Conservation (phyloP, 2,329 filamentous ascomycete genomes). For the Fusarium nelsonii region DNA sequence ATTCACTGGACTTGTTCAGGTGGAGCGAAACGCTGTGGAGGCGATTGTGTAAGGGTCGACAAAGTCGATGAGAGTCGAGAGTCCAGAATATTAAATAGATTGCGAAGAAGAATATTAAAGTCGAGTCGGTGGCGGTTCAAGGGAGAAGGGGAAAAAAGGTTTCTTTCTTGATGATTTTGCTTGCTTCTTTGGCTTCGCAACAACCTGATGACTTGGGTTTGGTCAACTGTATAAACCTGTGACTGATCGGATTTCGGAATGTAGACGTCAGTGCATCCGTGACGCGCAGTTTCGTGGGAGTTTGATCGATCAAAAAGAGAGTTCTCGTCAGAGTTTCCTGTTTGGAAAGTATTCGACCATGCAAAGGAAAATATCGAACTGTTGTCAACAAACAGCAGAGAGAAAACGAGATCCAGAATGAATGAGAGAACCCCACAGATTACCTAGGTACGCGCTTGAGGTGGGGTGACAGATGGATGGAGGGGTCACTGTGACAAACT, state of each 20-base stretch:
- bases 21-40: constrained; percentile 40
- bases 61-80: not conserved
- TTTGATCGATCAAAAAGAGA: not conserved
- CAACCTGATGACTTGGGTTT: constrained; percentile 18
- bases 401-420: not conserved
- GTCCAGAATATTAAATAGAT: not conserved
- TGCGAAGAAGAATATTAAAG: not conserved
- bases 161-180: constrained; percentile 2
- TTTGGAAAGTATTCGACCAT: constrained; percentile 6
- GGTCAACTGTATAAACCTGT: constrained; percentile 17
- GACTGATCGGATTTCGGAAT: constrained; percentile 22
- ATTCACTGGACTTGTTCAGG: constrained; percentile 12
- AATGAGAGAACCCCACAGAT: constrained; percentile 1
- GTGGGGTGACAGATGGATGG: constrained; percentile 37
- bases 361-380: not conserved
- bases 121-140: not conserved
- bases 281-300: not conserved
- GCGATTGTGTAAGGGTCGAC: constrained; percentile 31
- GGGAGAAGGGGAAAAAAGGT: not conserved
- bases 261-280: constrained; percentile 8
- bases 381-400: not conserved
- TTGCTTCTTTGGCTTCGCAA: constrained; percentile 29
- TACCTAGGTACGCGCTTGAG: constrained; percentile 1
- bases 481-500: constrained; percentile 36
- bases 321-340: not conserved